Base-by-base conservation (phyloP, 805 yeast species). In the Candida fluviatilis region DNA sequence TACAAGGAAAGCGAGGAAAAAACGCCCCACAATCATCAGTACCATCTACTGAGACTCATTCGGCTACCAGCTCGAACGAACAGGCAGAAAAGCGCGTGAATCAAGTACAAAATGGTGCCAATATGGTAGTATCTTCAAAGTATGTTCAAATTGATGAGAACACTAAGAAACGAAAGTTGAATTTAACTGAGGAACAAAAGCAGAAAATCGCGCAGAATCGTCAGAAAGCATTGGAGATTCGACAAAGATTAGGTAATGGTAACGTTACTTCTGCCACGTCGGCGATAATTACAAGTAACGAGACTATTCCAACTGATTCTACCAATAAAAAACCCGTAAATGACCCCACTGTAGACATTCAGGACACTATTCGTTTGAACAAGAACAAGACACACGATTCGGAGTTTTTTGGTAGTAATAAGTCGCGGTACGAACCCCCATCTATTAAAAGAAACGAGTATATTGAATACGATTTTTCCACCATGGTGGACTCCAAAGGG, bases 401-500 rank as follows among this genome's bases (percentile, higher is more conserved):
- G 4, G 29, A 26, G 12, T 26, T 19, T 17, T 29, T 36, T 17
- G 29, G 15, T 11, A 40, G 18, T 8, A 45, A 34, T 24, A 42
- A 44, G 11, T 23, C 40, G 16, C 46, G 42, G 38, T 52, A 50
- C 33, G 45, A 54, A 34, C 52, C 52, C 15, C 69, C 67, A 5
- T 50, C 64, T 4, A 75, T 84, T 18, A 68, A 72, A 41, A 76
- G 73, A 36, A 67, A 73, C 24, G 89, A 84, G 49, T 85, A 84
- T 54, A 84, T 85, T 21, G 93, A 85, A 43, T 86, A 80, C 58
- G 97, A 93, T 60, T 76, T 93, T 48, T 76, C 97, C 2, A 84
- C 88, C n/a, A 84, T 95, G 88, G 76, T 78, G 45, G 96, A 93
- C 50, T 68, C 84, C 1, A 74, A 76, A 51, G 98, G 97, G 50